These are phyloP conservation scores for Lathyrus oleraceus DNA, from an alignment of 306 rosid genomes.

Conservation along the genomic window DNA sequence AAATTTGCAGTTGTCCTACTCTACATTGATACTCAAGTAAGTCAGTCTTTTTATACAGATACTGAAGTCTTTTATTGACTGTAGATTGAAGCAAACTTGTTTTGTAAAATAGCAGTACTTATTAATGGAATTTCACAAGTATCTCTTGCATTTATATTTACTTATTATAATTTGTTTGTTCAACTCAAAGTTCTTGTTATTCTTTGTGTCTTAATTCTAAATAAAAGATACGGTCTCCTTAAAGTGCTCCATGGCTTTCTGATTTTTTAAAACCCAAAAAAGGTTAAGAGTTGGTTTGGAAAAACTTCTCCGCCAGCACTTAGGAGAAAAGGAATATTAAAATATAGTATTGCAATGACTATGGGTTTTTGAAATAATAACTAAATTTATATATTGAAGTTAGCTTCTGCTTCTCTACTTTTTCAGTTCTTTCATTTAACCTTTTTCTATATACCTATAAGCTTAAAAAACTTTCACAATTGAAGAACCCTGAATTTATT, in stretches of 20 bases:
- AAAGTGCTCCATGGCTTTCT: conserved; percentile 20
- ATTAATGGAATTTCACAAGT: conserved; percentile 14
- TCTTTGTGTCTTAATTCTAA: conserved; percentile 16
- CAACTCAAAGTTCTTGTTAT: background rate
- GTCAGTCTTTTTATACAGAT: conserved; percentile 24
- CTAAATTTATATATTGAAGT: background rate
- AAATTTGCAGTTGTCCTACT: conserved; percentile 71
- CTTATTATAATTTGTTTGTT: conserved; percentile 11
- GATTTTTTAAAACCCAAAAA: conserved; percentile 7
- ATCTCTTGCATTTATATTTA: conserved; percentile 18
- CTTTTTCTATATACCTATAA: background rate
- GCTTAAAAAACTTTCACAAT: background rate
- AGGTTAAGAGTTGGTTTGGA: background rate
- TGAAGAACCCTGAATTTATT: conserved; percentile 1
- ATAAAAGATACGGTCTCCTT: conserved; percentile 27
- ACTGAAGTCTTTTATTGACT: conserved; percentile 13
- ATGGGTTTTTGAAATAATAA: background rate
- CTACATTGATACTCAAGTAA: conserved; percentile 93
- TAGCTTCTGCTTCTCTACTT: conserved; percentile 13
- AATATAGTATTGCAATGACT: background rate
- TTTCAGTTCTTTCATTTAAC: background rate
- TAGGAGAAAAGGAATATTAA: background rate
- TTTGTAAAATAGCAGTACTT: background rate
- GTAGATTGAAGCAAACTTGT: background rate
- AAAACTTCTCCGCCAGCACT: background rate